Evolutionary conservation across 768 basidiomycete species (phyloP).

Genomic region (Agrocybe pediades): DNA sequence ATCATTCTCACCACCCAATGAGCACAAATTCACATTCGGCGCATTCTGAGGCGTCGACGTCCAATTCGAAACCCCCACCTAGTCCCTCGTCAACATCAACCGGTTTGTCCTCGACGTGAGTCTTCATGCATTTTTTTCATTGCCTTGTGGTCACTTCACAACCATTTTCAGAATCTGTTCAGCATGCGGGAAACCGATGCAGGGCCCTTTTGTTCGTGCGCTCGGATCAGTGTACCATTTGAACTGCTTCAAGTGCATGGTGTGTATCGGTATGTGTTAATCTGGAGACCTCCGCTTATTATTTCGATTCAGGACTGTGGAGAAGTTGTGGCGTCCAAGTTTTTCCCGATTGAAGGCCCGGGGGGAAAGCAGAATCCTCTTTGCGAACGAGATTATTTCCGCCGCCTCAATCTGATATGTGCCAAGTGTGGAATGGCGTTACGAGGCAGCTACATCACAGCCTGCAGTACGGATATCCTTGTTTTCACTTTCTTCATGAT

Average conservation of each 20-base stretch:
- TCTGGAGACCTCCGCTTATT: conserved; percentile 11
- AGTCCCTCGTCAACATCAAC: conserved; percentile 61
- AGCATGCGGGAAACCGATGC: conserved; percentile 80
- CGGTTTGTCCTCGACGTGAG: conserved; percentile 62
- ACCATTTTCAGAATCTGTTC: conserved; percentile 59
- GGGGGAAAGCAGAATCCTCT: conserved; percentile 90
- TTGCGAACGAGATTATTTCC: conserved; percentile 99
- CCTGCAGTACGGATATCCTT: conserved; percentile 72
- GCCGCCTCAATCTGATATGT: conserved; percentile 93
- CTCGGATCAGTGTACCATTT: conserved; percentile 92
- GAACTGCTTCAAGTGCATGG: conserved; percentile 98
- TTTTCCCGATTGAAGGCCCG: conserved; percentile 95
- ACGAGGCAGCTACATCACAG: conserved; percentile 97
- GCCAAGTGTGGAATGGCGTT: conserved; percentile 94
- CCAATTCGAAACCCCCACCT: conserved; percentile 37
- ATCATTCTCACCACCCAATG: conserved; percentile 45
- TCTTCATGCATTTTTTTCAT: conserved; percentile 18
- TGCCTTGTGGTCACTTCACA: conserved; percentile 20
- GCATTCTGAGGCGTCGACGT: conserved; percentile 54
- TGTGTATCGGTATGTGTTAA: conserved; percentile 39
- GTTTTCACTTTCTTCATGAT: background rate
- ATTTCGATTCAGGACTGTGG: conserved; percentile 78
- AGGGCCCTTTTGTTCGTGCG: conserved; percentile 96
- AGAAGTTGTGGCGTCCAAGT: conserved; percentile 95
- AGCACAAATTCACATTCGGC: conserved; percentile 50